Conservation (phyloP, 148 eudicot genomes). For the Chenopodium quinoa region DNA sequence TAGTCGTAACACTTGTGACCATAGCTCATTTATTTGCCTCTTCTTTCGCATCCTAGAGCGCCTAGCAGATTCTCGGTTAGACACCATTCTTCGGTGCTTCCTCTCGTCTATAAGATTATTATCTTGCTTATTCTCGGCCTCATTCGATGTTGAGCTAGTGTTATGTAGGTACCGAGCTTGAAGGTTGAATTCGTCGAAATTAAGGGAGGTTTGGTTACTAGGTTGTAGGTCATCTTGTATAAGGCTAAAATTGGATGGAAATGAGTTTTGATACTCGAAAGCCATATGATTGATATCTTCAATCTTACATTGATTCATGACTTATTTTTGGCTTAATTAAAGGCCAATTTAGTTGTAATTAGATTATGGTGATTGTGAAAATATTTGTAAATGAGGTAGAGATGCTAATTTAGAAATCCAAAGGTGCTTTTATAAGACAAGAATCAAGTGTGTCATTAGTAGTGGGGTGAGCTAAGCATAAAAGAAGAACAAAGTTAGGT, state of each 20-base stretch:
- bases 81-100: slow-evolving; percentile 26
- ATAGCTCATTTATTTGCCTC: slow-evolving; percentile 26
- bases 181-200: slow-evolving; percentile 26
- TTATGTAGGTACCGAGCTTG: slow-evolving; percentile 39
- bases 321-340: not conserved
- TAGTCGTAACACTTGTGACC: slow-evolving; percentile 19
- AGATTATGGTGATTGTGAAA: slow-evolving; percentile 12
- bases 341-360: slow-evolving; percentile 5
- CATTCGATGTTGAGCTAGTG: slow-evolving; percentile 61
- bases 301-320: slow-evolving; percentile 45
- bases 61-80: slow-evolving; percentile 30
- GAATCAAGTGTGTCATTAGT: slow-evolving; percentile 18
- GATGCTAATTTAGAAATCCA: slow-evolving; percentile 25
- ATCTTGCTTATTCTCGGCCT: slow-evolving; percentile 39
- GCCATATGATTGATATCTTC: slow-evolving; percentile 37
- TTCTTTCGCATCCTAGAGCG: slow-evolving; percentile 30
- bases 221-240: slow-evolving; percentile 30
- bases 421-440: slow-evolving; percentile 53
- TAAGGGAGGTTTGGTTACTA: slow-evolving; percentile 21
- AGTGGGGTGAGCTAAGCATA: slow-evolving; percentile 32
- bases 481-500: slow-evolving; percentile 25
- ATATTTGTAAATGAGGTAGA: slow-evolving; percentile 7
- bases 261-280: slow-evolving; percentile 23
- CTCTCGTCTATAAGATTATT: slow-evolving; percentile 11
- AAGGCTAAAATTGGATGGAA: slow-evolving; percentile 30